Conservation (phyloP, 2,329 filamentous ascomycete genomes). For the Neopestalotiopsis rosae region DNA sequence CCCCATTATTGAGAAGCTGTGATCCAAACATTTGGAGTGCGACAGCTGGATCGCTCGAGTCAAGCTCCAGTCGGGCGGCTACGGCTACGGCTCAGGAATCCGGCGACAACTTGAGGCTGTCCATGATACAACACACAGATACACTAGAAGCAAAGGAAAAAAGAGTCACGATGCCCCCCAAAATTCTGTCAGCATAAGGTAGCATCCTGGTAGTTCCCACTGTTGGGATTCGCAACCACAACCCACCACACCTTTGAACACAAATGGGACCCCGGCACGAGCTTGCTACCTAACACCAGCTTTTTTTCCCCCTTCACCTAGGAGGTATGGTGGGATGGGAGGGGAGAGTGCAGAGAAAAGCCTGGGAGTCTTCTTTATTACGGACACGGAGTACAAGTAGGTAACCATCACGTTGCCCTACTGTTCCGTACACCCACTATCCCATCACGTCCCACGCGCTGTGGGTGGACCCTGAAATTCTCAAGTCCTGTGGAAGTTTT, state of each 20-base stretch:
- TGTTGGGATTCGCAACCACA: conserved; percentile 2
- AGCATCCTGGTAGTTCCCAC: conserved; percentile 9
- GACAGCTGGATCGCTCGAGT: neutral
- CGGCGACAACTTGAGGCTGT: neutral
- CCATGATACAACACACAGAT: neutral
- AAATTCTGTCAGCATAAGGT: neutral
- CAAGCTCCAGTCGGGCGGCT: neutral
- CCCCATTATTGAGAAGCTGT: neutral
- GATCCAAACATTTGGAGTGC: neutral
- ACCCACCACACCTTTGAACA: conserved; percentile 6
- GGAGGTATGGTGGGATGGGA: neutral
- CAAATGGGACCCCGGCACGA: neutral
- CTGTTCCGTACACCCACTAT: neutral
- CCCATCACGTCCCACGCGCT: neutral
- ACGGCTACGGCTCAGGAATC: neutral
- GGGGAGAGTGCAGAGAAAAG: neutral
- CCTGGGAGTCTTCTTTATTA: neutral
- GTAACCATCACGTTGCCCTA: neutral
- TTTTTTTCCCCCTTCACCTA: neutral
- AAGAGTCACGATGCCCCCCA: conserved; percentile 4
- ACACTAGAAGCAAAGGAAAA: neutral
- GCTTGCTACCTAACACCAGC: neutral
- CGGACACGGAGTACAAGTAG: neutral
- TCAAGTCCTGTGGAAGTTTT: neutral
- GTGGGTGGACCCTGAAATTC: neutral